A percentile compares a stretch with the other conserved stretches of the same genome.
phyloP scores from a whole-genome alignment of 2,329 filamentous ascomycete genomes.

The Graphium sp. region DNA sequence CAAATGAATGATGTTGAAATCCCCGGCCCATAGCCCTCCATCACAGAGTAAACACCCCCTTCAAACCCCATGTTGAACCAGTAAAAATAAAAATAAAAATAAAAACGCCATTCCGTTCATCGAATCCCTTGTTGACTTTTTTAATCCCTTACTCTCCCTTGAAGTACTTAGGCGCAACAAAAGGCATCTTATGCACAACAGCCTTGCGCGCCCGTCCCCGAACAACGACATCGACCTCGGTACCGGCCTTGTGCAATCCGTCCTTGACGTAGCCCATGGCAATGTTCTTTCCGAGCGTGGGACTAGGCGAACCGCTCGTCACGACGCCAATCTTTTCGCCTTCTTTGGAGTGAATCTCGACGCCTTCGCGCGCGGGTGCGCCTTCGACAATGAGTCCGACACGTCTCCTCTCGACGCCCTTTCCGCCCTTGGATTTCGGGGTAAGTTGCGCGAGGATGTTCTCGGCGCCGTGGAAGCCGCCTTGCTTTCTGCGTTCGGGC shows the following conservation, averaged over 20 bases:
- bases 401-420: constrained; percentile 53
- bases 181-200: constrained; percentile 75
- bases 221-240: constrained; percentile 62
- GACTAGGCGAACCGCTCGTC: constrained; percentile 82
- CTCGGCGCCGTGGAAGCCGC: constrained; percentile 74
- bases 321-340: constrained; percentile 58
- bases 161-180: constrained; percentile 66
- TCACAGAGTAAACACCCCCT: background rate
- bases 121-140: background rate
- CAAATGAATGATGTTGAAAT: background rate
- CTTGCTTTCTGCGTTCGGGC: constrained; percentile 49
- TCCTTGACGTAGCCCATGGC: constrained; percentile 87
- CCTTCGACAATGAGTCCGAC: constrained; percentile 73
- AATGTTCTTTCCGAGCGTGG: constrained; percentile 75
- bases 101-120: constrained; percentile 3
- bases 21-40: background rate
- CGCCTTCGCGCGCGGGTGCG: constrained; percentile 79
- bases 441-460: constrained; percentile 63
- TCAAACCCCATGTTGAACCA: background rate
- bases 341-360: constrained; percentile 50
- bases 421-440: constrained; percentile 53
- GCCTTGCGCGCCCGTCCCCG: constrained; percentile 62
- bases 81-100: background rate
- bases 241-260: constrained; percentile 69
- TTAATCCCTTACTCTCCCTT: constrained; percentile 16